Conservation (phyloP, 176 grass and related monocot genomes). For the Cenchrus purpureus region DNA sequence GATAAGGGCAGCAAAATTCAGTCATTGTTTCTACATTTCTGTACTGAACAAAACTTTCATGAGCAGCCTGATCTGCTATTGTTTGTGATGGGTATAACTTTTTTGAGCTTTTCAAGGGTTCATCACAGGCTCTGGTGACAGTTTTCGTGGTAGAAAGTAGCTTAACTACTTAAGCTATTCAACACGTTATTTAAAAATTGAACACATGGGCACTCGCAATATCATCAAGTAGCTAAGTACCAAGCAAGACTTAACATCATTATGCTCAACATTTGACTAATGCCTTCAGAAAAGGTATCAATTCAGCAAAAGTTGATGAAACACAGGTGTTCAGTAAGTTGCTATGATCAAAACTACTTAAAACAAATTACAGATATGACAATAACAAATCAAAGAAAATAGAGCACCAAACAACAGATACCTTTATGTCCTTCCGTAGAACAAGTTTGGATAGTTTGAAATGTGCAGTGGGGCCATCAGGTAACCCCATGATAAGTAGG, state of each 20-base stretch:
- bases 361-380: not conserved
- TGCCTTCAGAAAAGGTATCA: not conserved
- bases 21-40: too few relatives aligned
- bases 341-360: not conserved
- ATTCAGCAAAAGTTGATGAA: not conserved
- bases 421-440: slow-evolving; percentile 93
- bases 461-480: slow-evolving; percentile 93
- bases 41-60: too few relatives aligned
- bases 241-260: not conserved
- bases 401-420: slow-evolving; percentile 28
- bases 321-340: not conserved
- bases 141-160: too few relatives aligned
- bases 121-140: too few relatives aligned
- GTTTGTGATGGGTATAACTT: too few relatives aligned
- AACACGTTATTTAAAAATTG: too few relatives aligned
- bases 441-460: slow-evolving; percentile 93
- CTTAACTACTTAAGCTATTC: too few relatives aligned
- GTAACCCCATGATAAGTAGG: slow-evolving; percentile 58
- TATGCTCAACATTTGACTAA: not conserved
- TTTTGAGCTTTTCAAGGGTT: too few relatives aligned
- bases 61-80: too few relatives aligned
- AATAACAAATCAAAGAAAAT: not conserved
- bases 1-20: too few relatives aligned
- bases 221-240: not conserved
- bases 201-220: too few relatives aligned